Percentiles rank a stretch among this genome's conserved stretches.
phyloP scores from a whole-genome alignment of 805 yeast genomes.

The Saccharomycopsis fermentans region DNA sequence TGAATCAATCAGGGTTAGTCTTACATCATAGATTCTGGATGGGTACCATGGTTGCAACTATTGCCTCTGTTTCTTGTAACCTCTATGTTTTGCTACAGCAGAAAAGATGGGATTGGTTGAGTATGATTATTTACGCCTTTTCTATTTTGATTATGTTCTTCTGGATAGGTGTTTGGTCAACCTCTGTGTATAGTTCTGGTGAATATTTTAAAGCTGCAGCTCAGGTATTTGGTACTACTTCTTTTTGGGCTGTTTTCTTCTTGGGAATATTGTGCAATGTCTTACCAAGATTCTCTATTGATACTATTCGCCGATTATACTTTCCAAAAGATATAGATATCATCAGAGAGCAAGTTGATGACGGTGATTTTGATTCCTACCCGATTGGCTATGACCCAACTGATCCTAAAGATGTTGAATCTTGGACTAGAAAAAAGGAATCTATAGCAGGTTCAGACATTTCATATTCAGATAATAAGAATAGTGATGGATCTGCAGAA shows the following conservation, averaged over 20 bases:
- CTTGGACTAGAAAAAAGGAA: slow-evolving; percentile 12
- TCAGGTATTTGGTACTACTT: slow-evolving; percentile 47
- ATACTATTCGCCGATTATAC: slow-evolving; percentile 41
- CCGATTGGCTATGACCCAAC: slow-evolving; percentile 43
- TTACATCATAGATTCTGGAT: slow-evolving; percentile 63
- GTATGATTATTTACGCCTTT: slow-evolving; percentile 40
- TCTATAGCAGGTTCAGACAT: not conserved
- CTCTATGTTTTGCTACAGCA: slow-evolving; percentile 58
- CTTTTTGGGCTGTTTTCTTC: slow-evolving; percentile 57
- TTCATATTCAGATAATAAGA: not conserved
- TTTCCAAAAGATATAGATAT: slow-evolving; percentile 61
- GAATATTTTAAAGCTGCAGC: slow-evolving; percentile 59
- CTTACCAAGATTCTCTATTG: slow-evolving; percentile 50
- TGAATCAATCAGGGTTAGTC: slow-evolving; percentile 36
- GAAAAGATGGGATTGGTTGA: slow-evolving; percentile 70
- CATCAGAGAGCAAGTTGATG: slow-evolving; percentile 47
- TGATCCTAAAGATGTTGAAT: slow-evolving; percentile 19
- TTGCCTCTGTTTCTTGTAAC: slow-evolving; percentile 57
- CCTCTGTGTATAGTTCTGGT: slow-evolving; percentile 33
- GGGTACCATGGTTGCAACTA: slow-evolving; percentile 52
- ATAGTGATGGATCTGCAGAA: not conserved
- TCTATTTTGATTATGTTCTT: slow-evolving; percentile 50
- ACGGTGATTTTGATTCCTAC: slow-evolving; percentile 42
- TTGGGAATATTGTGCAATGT: slow-evolving; percentile 45
- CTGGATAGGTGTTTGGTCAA: slow-evolving; percentile 79